These are phyloP conservation scores for Pleurotus eryngii DNA, from an alignment of 768 basidiomycete genomes.

Conservation along the genomic window DNA sequence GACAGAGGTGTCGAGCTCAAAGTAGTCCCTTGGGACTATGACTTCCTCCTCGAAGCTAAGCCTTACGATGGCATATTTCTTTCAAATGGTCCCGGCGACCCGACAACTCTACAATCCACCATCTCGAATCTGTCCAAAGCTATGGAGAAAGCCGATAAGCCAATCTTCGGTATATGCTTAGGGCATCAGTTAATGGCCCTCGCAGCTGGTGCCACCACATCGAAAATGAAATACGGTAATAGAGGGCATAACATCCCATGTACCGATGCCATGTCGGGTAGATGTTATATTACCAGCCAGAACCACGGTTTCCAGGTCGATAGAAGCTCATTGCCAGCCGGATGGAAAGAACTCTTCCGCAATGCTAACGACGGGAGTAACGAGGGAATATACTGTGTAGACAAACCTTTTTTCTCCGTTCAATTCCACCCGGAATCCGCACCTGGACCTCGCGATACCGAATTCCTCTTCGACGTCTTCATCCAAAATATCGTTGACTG, in stretches of 20 bases:
- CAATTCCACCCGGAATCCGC: slow-evolving; percentile 99
- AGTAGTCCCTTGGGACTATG: slow-evolving; percentile 96
- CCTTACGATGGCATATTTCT: slow-evolving; percentile 94
- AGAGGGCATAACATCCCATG: slow-evolving; percentile 99
- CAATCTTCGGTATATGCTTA: slow-evolving; percentile 98
- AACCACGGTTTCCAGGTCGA: slow-evolving; percentile 99
- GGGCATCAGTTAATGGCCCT: slow-evolving; percentile 96
- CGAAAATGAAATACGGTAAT: slow-evolving; percentile 99
- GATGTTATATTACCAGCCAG: slow-evolving; percentile 99
- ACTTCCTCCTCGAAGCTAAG: slow-evolving; percentile 75
- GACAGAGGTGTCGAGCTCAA: slow-evolving; percentile 92
- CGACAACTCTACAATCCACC: slow-evolving; percentile 75
- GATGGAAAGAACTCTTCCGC: slow-evolving; percentile 92
- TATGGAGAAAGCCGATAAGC: slow-evolving; percentile 70
- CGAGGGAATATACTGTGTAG: slow-evolving; percentile 92
- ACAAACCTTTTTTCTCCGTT: slow-evolving; percentile 96
- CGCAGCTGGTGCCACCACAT: slow-evolving; percentile 90
- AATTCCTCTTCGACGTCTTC: slow-evolving; percentile 98
- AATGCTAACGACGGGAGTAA: slow-evolving; percentile 98
- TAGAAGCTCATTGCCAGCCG: slow-evolving; percentile 64
- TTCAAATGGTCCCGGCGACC: slow-evolving; percentile 98
- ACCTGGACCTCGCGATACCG: slow-evolving; percentile 95
- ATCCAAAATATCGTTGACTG: slow-evolving; percentile 82
- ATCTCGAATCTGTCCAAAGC: slow-evolving; percentile 63
- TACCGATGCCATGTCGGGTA: slow-evolving; percentile 86